These are phyloP conservation scores for Kuraishia ogatae DNA, from an alignment of 805 yeast genomes.

Conservation along the genomic window DNA sequence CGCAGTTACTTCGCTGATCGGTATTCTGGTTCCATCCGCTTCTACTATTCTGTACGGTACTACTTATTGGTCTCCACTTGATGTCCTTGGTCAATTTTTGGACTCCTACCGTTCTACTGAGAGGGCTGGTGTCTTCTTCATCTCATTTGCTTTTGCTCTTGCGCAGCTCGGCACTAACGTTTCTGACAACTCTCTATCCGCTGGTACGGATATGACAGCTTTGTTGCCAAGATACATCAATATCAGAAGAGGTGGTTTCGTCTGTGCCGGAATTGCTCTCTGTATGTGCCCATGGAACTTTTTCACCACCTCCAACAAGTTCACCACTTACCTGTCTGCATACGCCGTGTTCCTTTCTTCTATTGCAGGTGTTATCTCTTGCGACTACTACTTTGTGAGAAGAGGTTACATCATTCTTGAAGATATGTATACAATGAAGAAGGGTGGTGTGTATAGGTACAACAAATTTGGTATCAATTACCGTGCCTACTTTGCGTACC, in stretches of 20 bases:
- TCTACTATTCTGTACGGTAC: constrained; percentile 28
- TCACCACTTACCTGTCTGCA: constrained; percentile 27
- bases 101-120: constrained; percentile 38
- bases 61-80: constrained; percentile 33
- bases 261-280: constrained; percentile 25
- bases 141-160: constrained; percentile 48
- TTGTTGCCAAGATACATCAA: constrained; percentile 41
- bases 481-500: constrained; percentile 35
- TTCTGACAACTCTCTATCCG: constrained; percentile 50
- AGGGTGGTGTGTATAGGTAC: constrained; percentile 27
- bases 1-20: constrained; percentile 44
- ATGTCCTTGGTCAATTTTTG: constrained; percentile 40
- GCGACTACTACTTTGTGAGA: constrained; percentile 28
- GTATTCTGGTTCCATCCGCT: constrained; percentile 34
- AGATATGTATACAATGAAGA: constrained; percentile 22
- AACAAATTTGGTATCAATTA: constrained; percentile 29
- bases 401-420: constrained; percentile 30
- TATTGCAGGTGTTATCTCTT: constrained; percentile 25
- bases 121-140: constrained; percentile 62
- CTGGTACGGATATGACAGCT: constrained; percentile 51
- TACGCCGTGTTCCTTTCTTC: constrained; percentile 27
- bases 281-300: constrained; percentile 27
- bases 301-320: constrained; percentile 25
- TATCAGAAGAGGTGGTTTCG: constrained; percentile 48
- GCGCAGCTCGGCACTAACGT: constrained; percentile 62